A percentile compares a stretch with the other conserved stretches of the same genome.
These are phyloP conservation scores for Cornus suecica DNA, from an alignment of 148 eudicot genomes.

Conservation along the genomic window DNA sequence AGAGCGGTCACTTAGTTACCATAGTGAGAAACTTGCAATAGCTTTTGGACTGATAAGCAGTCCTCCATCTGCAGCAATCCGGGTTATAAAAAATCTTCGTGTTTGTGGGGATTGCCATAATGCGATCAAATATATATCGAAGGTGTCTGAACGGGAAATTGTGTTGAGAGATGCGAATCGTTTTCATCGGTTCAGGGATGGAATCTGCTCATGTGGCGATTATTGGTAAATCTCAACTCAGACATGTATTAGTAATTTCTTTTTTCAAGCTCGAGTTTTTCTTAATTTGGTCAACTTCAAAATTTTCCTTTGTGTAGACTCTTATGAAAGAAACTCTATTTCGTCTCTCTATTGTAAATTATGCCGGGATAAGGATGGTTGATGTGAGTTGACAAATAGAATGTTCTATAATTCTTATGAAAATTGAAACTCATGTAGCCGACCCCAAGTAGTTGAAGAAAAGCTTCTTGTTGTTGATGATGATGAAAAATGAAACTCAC, in stretches of 20 bases:
- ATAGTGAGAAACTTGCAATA: slow-evolving; percentile 1
- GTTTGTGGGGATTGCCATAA: slow-evolving; percentile 10
- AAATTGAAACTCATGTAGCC: too few species aligned
- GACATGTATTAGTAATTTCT: not conserved
- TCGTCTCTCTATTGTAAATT: too few species aligned
- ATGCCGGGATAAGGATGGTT: too few species aligned
- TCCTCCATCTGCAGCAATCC: slow-evolving; percentile 11
- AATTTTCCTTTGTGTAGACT: not conserved
- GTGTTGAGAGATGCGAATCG: slow-evolving; percentile 15
- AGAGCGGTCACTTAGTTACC: slow-evolving; percentile 7
- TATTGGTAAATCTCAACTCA: slow-evolving; percentile 5
- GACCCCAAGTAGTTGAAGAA: too few species aligned
- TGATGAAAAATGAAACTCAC: too few species aligned
- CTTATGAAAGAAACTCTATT: too few species aligned
- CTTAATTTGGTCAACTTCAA: not conserved
- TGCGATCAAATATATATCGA: slow-evolving; percentile 13
- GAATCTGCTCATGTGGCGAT: slow-evolving; percentile 7
- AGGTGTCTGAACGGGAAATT: slow-evolving; percentile 11
- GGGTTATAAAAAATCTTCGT: slow-evolving; percentile 9
- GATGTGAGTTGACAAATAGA: too few species aligned
- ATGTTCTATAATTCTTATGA: too few species aligned
- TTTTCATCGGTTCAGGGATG: slow-evolving; percentile 12
- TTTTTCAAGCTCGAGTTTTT: not conserved
- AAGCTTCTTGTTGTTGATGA: too few species aligned
- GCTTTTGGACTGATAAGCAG: slow-evolving; percentile 14